Percentiles rank a stretch among this genome's conserved stretches.
Evolutionary conservation across 2,329 filamentous ascomycete species (phyloP).

Genomic region (Neonectria punicea): DNA sequence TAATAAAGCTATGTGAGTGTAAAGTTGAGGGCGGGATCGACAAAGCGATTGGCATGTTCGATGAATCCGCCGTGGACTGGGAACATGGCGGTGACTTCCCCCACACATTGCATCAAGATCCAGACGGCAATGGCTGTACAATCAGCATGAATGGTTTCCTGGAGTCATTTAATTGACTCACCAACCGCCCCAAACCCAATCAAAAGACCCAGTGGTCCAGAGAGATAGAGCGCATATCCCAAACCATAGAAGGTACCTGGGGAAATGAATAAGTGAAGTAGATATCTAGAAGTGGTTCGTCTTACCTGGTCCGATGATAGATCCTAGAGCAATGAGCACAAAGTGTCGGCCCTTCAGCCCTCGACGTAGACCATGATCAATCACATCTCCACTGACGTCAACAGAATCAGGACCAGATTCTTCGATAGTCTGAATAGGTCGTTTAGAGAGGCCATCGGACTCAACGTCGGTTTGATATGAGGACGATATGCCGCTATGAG

Average conservation of each 20-base stretch:
- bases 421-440: background rate
- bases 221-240: slow-evolving; percentile 1
- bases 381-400: background rate
- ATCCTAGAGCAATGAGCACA: background rate
- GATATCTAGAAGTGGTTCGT: background rate
- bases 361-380: slow-evolving; percentile 3
- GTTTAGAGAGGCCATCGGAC: background rate
- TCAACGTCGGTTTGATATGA: background rate
- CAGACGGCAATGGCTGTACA: background rate
- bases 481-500: background rate
- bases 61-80: slow-evolving; percentile 4
- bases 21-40: slow-evolving; percentile 4
- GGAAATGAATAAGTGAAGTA: background rate
- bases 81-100: slow-evolving; percentile 9
- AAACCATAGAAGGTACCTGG: background rate
- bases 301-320: slow-evolving; percentile 5
- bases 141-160: background rate
- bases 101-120: slow-evolving; percentile 7
- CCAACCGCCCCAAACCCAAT: background rate
- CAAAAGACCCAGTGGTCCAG: background rate
- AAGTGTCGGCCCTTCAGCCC: slow-evolving; percentile 1
- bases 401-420: background rate
- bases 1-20: background rate
- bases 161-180: background rate
- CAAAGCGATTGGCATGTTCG: slow-evolving; percentile 4